Evolutionary conservation across 257 asterid genomes (phyloP).

Genomic region (Fraxinus americana): DNA sequence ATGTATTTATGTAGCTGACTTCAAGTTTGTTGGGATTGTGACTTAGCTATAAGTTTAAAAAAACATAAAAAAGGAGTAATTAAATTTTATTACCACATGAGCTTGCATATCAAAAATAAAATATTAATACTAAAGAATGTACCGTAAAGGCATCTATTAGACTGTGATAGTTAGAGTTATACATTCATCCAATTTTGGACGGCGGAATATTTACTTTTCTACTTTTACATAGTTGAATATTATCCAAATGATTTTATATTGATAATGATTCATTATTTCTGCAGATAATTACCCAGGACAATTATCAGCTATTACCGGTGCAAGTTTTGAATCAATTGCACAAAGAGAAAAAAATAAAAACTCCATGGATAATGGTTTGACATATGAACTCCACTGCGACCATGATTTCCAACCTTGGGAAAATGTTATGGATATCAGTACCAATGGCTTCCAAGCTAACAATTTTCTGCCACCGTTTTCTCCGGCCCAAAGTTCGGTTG

Average conservation of each 20-base stretch:
- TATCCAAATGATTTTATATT: slow-evolving; percentile 2
- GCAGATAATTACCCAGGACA: slow-evolving; percentile 65
- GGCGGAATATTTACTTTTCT: background rate
- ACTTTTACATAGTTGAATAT: background rate
- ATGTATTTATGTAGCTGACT: too few species aligned
- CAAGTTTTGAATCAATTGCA: slow-evolving; percentile 37
- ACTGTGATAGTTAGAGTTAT: slow-evolving; percentile 9
- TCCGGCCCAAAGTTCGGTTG: slow-evolving; percentile 42
- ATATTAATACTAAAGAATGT: background rate
- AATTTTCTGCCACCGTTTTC: slow-evolving; percentile 53
- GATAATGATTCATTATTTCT: slow-evolving; percentile 25
- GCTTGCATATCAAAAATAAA: slow-evolving; percentile 2
- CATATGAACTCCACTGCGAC: slow-evolving; percentile 43
- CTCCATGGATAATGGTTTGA: slow-evolving; percentile 33
- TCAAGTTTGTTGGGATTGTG: too few species aligned
- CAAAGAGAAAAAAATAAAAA: slow-evolving; percentile 39
- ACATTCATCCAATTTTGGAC: background rate
- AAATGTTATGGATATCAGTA: slow-evolving; percentile 46
- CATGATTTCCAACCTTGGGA: slow-evolving; percentile 61
- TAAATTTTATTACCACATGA: slow-evolving; percentile 11
- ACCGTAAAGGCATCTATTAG: background rate
- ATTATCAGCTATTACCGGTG: slow-evolving; percentile 48
- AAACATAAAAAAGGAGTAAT: background rate
- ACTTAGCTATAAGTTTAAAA: too few species aligned
- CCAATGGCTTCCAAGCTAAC: slow-evolving; percentile 45